phyloP scores from a whole-genome alignment of 495 filamentous ascomycete genomes.

The Entonaema liquescens region DNA sequence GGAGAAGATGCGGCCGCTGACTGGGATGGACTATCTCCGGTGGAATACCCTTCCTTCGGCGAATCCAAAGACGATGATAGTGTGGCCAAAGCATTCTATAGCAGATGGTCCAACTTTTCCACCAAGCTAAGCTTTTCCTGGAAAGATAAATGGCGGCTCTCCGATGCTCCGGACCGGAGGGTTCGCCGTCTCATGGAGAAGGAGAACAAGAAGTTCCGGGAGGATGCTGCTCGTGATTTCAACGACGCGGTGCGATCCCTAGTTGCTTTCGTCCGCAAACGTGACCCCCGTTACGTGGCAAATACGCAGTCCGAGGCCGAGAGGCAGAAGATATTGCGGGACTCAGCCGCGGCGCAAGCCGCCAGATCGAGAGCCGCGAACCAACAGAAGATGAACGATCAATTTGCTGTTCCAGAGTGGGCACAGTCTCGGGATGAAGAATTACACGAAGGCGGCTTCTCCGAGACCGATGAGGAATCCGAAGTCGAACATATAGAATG shows the following conservation, averaged over 20 bases:
- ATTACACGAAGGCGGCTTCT: conserved; percentile 52
- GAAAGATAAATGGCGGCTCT: conserved; percentile 82
- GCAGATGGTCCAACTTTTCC: conserved; percentile 79
- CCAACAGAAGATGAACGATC: conserved; percentile 69
- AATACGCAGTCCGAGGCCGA: conserved; percentile 77
- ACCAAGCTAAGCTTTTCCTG: conserved; percentile 89
- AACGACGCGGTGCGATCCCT: conserved; percentile 91
- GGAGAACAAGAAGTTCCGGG: conserved; percentile 87
- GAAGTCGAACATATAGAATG: conserved; percentile 79
- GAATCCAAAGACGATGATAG: conserved; percentile 68
- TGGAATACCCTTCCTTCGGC: conserved; percentile 85
- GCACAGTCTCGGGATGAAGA: conserved; percentile 64
- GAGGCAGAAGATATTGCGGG: conserved; percentile 79
- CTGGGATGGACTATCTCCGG: conserved; percentile 63
- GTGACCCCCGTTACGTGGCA: conserved; percentile 83
- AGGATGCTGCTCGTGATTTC: conserved; percentile 84
- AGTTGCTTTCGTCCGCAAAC: conserved; percentile 89
- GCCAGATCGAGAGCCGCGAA: conserved; percentile 83
- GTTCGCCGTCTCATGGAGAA: conserved; percentile 90
- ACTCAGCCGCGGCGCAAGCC: conserved; percentile 83
- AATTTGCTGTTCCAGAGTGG: conserved; percentile 80
- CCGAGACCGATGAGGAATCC: conserved; percentile 63
- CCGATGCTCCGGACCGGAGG: conserved; percentile 87
- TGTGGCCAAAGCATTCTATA: conserved; percentile 83
- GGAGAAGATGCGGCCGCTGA: conserved; percentile 80